phyloP scores from a whole-genome alignment of 441 rosid species.

The Syzygium syzygioides region DNA sequence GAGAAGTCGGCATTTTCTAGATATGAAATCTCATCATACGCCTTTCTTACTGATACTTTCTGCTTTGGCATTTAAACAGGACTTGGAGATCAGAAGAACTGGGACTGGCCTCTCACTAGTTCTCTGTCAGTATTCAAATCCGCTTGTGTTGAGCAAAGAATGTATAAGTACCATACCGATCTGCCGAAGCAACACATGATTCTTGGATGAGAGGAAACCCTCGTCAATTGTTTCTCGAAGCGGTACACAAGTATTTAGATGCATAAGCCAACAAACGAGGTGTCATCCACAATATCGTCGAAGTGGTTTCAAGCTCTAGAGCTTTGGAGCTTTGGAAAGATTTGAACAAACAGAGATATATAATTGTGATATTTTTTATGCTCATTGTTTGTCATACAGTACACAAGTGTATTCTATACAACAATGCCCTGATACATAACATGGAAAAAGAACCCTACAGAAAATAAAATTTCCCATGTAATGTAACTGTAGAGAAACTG shows the following conservation, averaged over 20 bases:
- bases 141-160: slow-evolving; percentile 1
- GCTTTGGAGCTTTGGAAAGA: not conserved
- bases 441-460: not conserved
- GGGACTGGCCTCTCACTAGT: slow-evolving; percentile 1
- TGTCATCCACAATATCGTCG: not conserved
- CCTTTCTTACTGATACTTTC: not conserved
- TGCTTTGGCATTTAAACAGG: not conserved
- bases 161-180: not conserved
- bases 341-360: not conserved
- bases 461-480: not conserved
- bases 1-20: not conserved
- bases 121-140: not conserved
- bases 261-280: not conserved
- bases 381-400: not conserved
- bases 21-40: not conserved
- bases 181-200: not conserved
- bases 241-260: not conserved
- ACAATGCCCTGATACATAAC: not conserved
- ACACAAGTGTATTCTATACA: not conserved
- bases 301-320: not conserved
- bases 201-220: not conserved
- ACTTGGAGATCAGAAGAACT: not conserved
- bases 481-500: not conserved
- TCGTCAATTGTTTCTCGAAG: not conserved
- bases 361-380: not conserved